Base-by-base conservation (phyloP, 192 early-diverging fungal genomes). In the Coemansia sp. region DNA sequence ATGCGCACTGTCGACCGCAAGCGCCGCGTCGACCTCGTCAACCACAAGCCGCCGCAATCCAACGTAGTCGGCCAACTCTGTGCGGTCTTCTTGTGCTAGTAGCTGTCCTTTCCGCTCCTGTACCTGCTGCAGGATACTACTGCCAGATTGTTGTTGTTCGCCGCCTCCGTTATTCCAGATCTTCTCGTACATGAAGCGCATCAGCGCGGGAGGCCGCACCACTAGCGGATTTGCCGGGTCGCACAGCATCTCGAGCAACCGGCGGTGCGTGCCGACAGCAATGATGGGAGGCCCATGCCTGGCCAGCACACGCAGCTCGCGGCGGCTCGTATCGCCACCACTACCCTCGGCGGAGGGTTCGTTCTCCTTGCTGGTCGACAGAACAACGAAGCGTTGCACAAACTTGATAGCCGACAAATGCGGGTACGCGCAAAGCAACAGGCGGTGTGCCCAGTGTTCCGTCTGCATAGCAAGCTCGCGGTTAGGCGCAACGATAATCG, bases 391-490 rank as follows among this genome's bases (percentile, higher is more conserved):
- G 10, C 78, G 23, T 60, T 74, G 73, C 10, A 81, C 32, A 0
- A 69, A 10, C 35, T 48, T 57, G 14, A 19, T 29, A 6, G 40
- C 34, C 25, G 67, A 36, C 35, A 67, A 9, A 19, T 32, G 2
- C 9, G 69, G 72, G n/a, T 71, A 80, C 36, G 69, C 65, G 1
- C 20, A 15, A 3, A 10, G 34, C 9, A 81, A 22, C 4, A 81
- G 15, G 13, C 5, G 25, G 2, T 20, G 19, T 0, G 66, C 55
- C 78, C 78, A 81, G 9, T 10, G 14, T 22, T 70, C 69, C 36
- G 75, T 58, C 57, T 81, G 78, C 35, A 81, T n/a, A 4, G 78
- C 78, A 19, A 81, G 73, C 50, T 75, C 78, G 3, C 73, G 64
- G 52, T 75, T 81, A 0, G 78, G 78, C 35, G 72, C 78, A 2